Percentiles rank a stretch among this genome's conserved stretches.
These are phyloP conservation scores for Viridothelium virens DNA, from an alignment of 495 filamentous ascomycete species.

Conservation along the genomic window DNA sequence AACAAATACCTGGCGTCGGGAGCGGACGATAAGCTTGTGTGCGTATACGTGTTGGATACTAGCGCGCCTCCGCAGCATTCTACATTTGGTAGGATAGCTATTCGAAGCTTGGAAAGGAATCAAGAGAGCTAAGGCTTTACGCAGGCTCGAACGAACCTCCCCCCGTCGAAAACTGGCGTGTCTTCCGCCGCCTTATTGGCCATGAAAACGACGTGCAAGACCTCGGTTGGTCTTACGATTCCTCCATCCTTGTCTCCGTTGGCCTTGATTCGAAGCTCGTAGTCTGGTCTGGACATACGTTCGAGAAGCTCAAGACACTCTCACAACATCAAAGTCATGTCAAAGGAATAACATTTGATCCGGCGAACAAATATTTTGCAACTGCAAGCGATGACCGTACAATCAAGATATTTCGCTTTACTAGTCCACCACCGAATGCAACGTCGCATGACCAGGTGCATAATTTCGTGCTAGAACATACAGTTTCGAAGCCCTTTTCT, in stretches of 20 bases:
- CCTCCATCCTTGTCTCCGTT: slow-evolving; percentile 89
- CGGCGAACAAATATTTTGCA: slow-evolving; percentile 98
- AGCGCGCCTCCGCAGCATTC: slow-evolving; percentile 64
- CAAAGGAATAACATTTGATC: slow-evolving; percentile 97
- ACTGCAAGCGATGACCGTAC: slow-evolving; percentile 94
- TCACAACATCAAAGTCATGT: slow-evolving; percentile 91
- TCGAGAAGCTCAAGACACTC: slow-evolving; percentile 92
- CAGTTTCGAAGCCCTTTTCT: slow-evolving; percentile 73
- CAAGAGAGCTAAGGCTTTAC: slow-evolving; percentile 23
- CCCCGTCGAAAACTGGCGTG: slow-evolving; percentile 95
- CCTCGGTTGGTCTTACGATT: slow-evolving; percentile 93
- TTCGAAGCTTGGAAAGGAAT: neutral
- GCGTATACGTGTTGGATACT: slow-evolving; percentile 84
- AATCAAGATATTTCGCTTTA: slow-evolving; percentile 95
- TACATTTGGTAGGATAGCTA: slow-evolving; percentile 57
- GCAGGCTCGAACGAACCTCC: slow-evolving; percentile 81
- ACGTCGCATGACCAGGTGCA: slow-evolving; percentile 88
- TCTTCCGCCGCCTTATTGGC: slow-evolving; percentile 80
- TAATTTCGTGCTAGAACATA: slow-evolving; percentile 87
- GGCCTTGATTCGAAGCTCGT: slow-evolving; percentile 97
- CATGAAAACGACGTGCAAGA: slow-evolving; percentile 99
- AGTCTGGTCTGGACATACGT: slow-evolving; percentile 94
- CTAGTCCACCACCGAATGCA: slow-evolving; percentile 81
- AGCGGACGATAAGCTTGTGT: slow-evolving; percentile 96
- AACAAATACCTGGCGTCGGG: slow-evolving; percentile 90